A percentile compares a stretch with the other conserved stretches of the same genome.
Evolutionary conservation across 805 yeast genomes (phyloP).

Genomic region (Millerozyma miso): DNA sequence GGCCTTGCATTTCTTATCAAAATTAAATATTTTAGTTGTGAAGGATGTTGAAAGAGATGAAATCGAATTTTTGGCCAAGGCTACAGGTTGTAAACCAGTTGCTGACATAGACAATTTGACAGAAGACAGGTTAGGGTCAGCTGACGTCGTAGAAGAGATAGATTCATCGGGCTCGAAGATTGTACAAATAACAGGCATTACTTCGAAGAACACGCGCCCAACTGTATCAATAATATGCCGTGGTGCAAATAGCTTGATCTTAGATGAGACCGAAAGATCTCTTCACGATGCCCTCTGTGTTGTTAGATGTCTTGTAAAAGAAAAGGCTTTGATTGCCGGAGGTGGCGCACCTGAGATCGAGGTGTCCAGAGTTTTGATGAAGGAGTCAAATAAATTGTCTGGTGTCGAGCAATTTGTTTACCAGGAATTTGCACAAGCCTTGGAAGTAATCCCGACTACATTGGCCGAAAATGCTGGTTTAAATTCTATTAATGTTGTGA

Average conservation of each 20-base stretch:
- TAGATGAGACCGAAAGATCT: constrained; percentile 97
- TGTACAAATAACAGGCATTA: constrained; percentile 79
- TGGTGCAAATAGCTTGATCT: constrained; percentile 86
- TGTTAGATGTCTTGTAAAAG: constrained; percentile 79
- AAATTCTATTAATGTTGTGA: constrained; percentile 85
- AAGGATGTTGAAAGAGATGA: constrained; percentile 96
- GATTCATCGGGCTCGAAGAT: constrained; percentile 88
- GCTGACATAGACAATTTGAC: constrained; percentile 92
- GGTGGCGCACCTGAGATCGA: constrained; percentile 99
- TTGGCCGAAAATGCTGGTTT: constrained; percentile 94
- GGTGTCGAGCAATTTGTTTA: constrained; percentile 91
- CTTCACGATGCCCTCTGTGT: constrained; percentile 97
- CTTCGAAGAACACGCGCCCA: constrained; percentile 47
- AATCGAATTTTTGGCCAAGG: constrained; percentile 79
- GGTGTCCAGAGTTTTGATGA: constrained; percentile 67
- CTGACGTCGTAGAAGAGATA: constrained; percentile 87
- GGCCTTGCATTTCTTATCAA: constrained; percentile 90
- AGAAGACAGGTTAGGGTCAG: constrained; percentile 88
- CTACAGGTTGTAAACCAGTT: constrained; percentile 91
- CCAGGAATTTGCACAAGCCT: constrained; percentile 86
- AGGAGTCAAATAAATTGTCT: constrained; percentile 65
- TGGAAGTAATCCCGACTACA: constrained; percentile 90
- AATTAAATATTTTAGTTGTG: constrained; percentile 88
- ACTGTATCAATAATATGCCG: constrained; percentile 90
- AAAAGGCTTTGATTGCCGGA: constrained; percentile 90